phyloP scores from a whole-genome alignment of 2,329 filamentous ascomycete genomes.

The Pyrenophora graminea region DNA sequence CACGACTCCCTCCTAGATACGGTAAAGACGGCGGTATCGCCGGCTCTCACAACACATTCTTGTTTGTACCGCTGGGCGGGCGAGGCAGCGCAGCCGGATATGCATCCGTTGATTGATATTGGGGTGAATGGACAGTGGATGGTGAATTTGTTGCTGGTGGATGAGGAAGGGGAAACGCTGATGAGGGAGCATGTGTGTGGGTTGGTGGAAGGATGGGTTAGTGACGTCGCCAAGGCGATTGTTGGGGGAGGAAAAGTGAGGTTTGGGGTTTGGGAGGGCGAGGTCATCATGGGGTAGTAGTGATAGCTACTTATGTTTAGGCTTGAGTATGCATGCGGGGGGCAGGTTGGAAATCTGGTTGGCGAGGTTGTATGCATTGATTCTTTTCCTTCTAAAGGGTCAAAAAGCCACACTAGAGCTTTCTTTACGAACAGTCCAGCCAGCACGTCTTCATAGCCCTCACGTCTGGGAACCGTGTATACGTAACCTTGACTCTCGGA shows the following conservation, averaged over 20 bases:
- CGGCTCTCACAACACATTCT: neutral
- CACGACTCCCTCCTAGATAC: neutral
- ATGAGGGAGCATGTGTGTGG: constrained; percentile 2
- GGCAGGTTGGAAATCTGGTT: neutral
- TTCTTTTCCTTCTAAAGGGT: too few species aligned
- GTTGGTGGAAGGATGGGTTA: constrained; percentile 7
- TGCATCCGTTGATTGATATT: constrained; percentile 18
- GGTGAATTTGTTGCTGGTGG: constrained; percentile 10
- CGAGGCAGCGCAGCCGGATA: constrained; percentile 17
- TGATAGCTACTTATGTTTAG: neutral
- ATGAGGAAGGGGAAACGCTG: constrained; percentile 2
- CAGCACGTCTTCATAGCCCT: too few species aligned
- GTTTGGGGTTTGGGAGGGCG: constrained; percentile 6
- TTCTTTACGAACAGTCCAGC: too few species aligned
- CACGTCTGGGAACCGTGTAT: neutral
- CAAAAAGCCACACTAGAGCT: too few species aligned
- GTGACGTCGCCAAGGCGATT: neutral
- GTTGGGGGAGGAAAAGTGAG: neutral
- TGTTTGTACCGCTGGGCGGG: constrained; percentile 16
- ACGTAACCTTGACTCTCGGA: neutral
- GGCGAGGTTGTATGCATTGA: neutral
- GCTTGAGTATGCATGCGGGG: neutral
- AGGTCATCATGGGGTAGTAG: constrained; percentile 1
- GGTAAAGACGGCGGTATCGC: neutral
- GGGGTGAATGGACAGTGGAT: constrained; percentile 16